phyloP scores from a whole-genome alignment of 2,329 filamentous ascomycete species.

The Truncatella angustata region DNA sequence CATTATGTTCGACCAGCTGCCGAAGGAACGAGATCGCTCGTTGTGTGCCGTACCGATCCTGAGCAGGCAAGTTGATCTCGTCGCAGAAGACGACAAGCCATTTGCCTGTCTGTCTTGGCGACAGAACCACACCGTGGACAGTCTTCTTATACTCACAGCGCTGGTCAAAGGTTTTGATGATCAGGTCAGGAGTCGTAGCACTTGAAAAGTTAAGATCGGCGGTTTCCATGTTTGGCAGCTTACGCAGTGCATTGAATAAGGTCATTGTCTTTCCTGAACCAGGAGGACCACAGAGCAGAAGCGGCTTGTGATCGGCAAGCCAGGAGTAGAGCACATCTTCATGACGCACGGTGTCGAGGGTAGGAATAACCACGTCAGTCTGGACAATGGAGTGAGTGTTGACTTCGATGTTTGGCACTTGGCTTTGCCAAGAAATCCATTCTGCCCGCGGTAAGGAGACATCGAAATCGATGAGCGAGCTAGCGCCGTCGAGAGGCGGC shows the following conservation, averaged over 20 bases:
- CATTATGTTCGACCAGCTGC: constrained; percentile 97
- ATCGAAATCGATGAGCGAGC: constrained; percentile 94
- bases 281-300: constrained; percentile 93
- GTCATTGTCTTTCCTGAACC: constrained; percentile 99
- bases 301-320: constrained; percentile 96
- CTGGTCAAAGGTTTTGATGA: constrained; percentile 99
- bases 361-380: constrained; percentile 97
- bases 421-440: constrained; percentile 91
- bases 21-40: constrained; percentile 95
- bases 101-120: constrained; percentile 91
- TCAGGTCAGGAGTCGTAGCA: constrained; percentile 92
- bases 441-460: constrained; percentile 82
- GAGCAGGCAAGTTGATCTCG: constrained; percentile 97
- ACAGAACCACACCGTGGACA: constrained; percentile 90
- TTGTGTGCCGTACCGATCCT: constrained; percentile 96
- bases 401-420: constrained; percentile 92
- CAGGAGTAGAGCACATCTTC: constrained; percentile 99
- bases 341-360: constrained; percentile 92
- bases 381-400: constrained; percentile 98
- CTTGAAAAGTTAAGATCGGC: constrained; percentile 99
- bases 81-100: constrained; percentile 99
- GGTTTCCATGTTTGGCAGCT: constrained; percentile 97
- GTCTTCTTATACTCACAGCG: constrained; percentile 99
- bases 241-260: constrained; percentile 92
- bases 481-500: constrained; percentile 72